Evolutionary conservation across 164 flowering plant genomes (phyloP).

Genomic region (Akebia trifoliata): DNA sequence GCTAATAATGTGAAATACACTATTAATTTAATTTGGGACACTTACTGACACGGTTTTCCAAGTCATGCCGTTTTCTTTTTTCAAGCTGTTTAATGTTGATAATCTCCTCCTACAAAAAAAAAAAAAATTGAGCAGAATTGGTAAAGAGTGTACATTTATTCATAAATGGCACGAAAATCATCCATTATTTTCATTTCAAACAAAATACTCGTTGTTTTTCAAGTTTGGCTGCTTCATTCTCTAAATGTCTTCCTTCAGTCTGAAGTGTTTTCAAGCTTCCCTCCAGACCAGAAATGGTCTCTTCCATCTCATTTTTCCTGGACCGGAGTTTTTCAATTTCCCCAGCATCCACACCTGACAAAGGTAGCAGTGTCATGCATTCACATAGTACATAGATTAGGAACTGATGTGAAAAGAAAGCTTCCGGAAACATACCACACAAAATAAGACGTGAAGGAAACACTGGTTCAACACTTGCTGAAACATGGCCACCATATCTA

Average conservation of each 20-base stretch:
- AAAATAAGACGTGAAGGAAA: constrained; percentile 56
- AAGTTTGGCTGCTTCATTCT: constrained; percentile 72
- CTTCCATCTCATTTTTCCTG: constrained; percentile 57
- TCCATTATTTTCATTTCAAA: constrained; percentile 9
- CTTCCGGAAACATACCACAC: constrained; percentile 47
- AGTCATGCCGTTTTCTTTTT: constrained; percentile 52
- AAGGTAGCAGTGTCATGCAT: constrained; percentile 5
- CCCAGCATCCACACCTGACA: constrained; percentile 57
- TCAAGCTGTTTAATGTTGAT: constrained; percentile 24
- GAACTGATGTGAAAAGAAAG: neutral
- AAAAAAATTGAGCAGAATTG: neutral
- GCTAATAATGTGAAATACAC: constrained; percentile 4
- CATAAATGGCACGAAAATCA: neutral
- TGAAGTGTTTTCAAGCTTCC: constrained; percentile 42
- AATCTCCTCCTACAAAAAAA: constrained; percentile 57
- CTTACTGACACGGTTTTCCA: constrained; percentile 64
- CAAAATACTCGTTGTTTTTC: constrained; percentile 62
- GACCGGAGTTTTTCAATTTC: constrained; percentile 64
- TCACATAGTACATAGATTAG: neutral
- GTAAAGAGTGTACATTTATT: neutral
- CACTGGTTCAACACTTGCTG: constrained; percentile 69
- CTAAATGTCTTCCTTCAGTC: constrained; percentile 44
- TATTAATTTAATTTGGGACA: constrained; percentile 2
- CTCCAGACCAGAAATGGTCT: constrained; percentile 44
- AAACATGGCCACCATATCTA: constrained; percentile 82